Percentiles rank a stretch among this genome's conserved stretches.
Conservation (phyloP, 495 filamentous ascomycete genomes). For the Aspergillus hancockii region DNA sequence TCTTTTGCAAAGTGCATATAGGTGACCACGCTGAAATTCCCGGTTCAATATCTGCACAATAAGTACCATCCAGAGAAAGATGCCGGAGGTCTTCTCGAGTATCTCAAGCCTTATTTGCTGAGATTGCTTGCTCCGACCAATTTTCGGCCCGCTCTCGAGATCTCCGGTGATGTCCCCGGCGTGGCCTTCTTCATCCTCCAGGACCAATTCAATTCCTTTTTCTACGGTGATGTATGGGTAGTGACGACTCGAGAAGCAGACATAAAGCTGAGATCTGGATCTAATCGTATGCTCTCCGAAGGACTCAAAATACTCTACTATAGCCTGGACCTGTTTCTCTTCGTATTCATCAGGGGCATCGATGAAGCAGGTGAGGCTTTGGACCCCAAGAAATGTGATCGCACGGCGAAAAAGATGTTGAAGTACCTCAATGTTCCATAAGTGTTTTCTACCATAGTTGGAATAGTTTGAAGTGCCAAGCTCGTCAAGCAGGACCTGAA, state of each 20-base stretch:
- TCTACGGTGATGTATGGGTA: conserved; percentile 47
- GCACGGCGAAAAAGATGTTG: conserved; percentile 24
- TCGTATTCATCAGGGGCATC: conserved; percentile 47
- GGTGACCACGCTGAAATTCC: conserved; percentile 29
- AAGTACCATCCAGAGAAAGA: conserved; percentile 53
- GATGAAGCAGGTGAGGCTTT: conserved; percentile 32
- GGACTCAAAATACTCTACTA: conserved; percentile 42
- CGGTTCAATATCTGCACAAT: conserved; percentile 48
- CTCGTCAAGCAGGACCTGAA: conserved; percentile 27
- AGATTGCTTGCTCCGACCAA: conserved; percentile 14
- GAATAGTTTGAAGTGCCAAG: not conserved
- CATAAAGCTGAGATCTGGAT: conserved; percentile 15
- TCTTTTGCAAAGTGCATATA: conserved; percentile 20
- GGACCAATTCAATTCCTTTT: conserved; percentile 29
- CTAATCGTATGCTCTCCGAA: conserved; percentile 22
- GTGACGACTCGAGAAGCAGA: conserved; percentile 53
- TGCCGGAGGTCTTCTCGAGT: conserved; percentile 39
- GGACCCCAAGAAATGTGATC: conserved; percentile 22
- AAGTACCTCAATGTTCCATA: conserved; percentile 16
- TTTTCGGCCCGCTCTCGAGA: conserved; percentile 23
- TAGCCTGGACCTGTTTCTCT: conserved; percentile 34
- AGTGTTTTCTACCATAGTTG: conserved; percentile 10
- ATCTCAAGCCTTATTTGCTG: conserved; percentile 27
- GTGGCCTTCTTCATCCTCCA: conserved; percentile 33
- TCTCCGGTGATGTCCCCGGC: conserved; percentile 27